Evolutionary conservation across 202 grass and related monocot species (phyloP).

Genomic region (Dendrocalamus latiflorus): DNA sequence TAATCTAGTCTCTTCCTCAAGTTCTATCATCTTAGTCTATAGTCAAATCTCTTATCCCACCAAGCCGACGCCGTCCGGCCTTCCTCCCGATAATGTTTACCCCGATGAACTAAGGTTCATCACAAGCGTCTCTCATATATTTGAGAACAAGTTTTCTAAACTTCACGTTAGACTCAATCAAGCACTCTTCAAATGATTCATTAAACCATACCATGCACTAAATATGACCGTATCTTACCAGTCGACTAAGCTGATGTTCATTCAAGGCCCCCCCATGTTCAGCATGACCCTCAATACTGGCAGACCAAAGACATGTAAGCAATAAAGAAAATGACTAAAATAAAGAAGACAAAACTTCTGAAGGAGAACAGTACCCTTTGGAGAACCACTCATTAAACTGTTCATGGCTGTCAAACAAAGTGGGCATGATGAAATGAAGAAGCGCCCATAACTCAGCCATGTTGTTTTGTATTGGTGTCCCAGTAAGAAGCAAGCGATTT

Average conservation of each 20-base stretch:
- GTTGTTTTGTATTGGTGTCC: too few species aligned
- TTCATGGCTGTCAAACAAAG: slow-evolving; percentile 98
- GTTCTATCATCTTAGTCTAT: too few species aligned
- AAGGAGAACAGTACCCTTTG: slow-evolving; percentile 75
- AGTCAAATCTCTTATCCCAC: too few species aligned
- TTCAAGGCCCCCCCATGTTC: slow-evolving; percentile 98
- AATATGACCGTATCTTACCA: slow-evolving; percentile 52
- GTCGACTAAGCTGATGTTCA: slow-evolving; percentile 97
- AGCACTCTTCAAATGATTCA: slow-evolving; percentile 2
- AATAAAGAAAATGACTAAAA: slow-evolving; percentile 34
- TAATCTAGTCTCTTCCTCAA: too few species aligned
- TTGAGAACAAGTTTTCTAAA: neutral
- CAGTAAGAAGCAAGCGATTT: too few species aligned
- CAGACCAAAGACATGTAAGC: slow-evolving; percentile 28
- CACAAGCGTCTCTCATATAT: neutral
- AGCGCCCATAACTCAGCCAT: too few species aligned
- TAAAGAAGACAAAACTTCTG: slow-evolving; percentile 10
- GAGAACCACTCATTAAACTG: slow-evolving; percentile 99
- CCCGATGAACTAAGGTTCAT: too few species aligned
- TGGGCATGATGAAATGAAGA: too few species aligned
- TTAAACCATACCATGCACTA: slow-evolving; percentile 13
- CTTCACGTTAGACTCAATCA: neutral
- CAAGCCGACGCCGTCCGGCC: too few species aligned
- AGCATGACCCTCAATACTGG: slow-evolving; percentile 94
- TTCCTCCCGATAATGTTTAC: too few species aligned